Evolutionary conservation across 148 eudicot genomes (phyloP), one percentile per base, ranked within the genome.

Genomic region (Fagopyrum tataricum): DNA sequence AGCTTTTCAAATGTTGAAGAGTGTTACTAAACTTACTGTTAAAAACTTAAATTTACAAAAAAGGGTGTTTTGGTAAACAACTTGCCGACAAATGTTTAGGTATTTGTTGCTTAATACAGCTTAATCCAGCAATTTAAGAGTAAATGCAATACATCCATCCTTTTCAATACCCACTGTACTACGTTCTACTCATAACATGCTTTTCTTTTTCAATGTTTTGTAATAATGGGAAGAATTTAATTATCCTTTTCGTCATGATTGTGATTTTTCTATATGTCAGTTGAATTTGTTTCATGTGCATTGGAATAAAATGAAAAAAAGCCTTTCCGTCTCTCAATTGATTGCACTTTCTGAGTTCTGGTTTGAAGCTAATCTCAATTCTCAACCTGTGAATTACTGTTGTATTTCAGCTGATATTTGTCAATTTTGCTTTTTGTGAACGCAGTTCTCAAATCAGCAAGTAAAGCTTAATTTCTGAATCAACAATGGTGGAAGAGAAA

Each of bases 401-500:
- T 77, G 75, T 73, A 47, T 42, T 70, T 58, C 39, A 72, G 46
- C 62, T 73, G 58, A 52, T 81, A 26, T 67, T 62, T 58, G 69
- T 42, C 43, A n/a, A 15, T 15, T 69, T 44, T 39, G 48, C 41
- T 13, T 31, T 15, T 43, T 70, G 9, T 43, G 49, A 75, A 58
- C 72, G 73, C 76, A 72, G 73, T 44, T 58, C 47, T 67, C 24
- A 58, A 39, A 39, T 40, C 31, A 68, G 74, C 72, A 3, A 40
- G 52, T 67, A 74, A 49, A 23, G 6, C 44, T 55, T 24, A 75
- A 23, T 15, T 37, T 37, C 53, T 15, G 23, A 44, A n/a, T 51
- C 66, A 64, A 81, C 80, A 78, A 94, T 94, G 97, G 91, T 86
- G 21, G 97, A 87, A 77, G 95, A 82, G 26, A 76, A 79, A 49